Conservation (phyloP, 192 early-diverging fungal species). For the Thamnidium elegans region DNA sequence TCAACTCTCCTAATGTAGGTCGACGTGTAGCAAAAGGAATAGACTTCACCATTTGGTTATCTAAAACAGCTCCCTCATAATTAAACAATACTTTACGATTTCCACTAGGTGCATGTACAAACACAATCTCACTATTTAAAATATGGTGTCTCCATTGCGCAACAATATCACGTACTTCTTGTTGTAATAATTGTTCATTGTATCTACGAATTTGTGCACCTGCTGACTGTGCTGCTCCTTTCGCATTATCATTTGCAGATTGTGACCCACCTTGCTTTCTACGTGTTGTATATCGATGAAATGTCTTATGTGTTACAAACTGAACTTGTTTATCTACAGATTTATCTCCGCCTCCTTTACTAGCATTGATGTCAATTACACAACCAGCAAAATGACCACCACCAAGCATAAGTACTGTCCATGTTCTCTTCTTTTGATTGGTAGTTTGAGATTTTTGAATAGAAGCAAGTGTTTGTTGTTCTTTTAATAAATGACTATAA, state of each 20-base stretch:
- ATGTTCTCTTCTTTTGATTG: slow-evolving; percentile 41
- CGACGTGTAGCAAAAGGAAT: slow-evolving; percentile 80
- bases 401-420: slow-evolving; percentile 80
- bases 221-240: slow-evolving; percentile 82
- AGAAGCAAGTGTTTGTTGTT: background rate
- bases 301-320: slow-evolving; percentile 82
- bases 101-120: slow-evolving; percentile 67
- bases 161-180: slow-evolving; percentile 76
- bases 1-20: slow-evolving; percentile 70
- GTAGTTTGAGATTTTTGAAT: slow-evolving; percentile 4
- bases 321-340: slow-evolving; percentile 36
- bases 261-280: slow-evolving; percentile 95
- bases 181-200: slow-evolving; percentile 80
- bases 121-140: slow-evolving; percentile 59
- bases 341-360: slow-evolving; percentile 20
- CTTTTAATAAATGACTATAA: slow-evolving; percentile 39
- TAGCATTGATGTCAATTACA: slow-evolving; percentile 70
- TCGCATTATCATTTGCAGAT: slow-evolving; percentile 72
- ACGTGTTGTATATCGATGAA: slow-evolving; percentile 95
- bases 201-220: slow-evolving; percentile 87
- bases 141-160: slow-evolving; percentile 69
- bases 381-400: slow-evolving; percentile 91
- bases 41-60: slow-evolving; percentile 47
- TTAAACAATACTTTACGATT: slow-evolving; percentile 53
- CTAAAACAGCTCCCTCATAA: slow-evolving; percentile 47